Evolutionary conservation across 1,284 basidiomycete genomes (phyloP).

Genomic region (Rhodofomes roseus): DNA sequence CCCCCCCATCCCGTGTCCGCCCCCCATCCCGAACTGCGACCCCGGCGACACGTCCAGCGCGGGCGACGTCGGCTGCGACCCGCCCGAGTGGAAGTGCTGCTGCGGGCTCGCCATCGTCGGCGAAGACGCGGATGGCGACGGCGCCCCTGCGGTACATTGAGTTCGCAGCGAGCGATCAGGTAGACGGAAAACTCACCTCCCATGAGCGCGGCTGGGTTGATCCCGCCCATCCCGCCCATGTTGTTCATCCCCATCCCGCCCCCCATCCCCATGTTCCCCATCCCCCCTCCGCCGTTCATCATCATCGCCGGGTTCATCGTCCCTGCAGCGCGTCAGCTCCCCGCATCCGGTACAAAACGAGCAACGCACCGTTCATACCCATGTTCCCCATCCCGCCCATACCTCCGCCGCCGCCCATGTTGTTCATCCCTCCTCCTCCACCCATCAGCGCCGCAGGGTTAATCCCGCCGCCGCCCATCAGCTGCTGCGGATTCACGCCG

Average conservation of each 20-base stretch:
- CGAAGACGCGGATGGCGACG: neutral
- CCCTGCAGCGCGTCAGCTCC: neutral
- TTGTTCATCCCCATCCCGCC: conserved; percentile 9
- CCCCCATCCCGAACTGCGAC: conserved; percentile 3
- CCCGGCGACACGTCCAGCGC: neutral
- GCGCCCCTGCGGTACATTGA: neutral
- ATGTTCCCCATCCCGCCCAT: conserved; percentile 15
- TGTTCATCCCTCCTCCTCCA: conserved; percentile 10
- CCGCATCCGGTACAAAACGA: neutral
- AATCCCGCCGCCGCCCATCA: conserved; percentile 13
- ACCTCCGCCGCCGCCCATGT: conserved; percentile 4
- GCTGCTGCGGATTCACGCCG: neutral
- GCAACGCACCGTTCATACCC: conserved; percentile 1
- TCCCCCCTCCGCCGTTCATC: conserved; percentile 9
- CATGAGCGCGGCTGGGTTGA: conserved; percentile 16
- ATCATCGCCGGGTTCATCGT: conserved; percentile 11
- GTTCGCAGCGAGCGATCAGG: neutral
- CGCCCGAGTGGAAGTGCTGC: neutral
- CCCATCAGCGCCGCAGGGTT: conserved; percentile 9
- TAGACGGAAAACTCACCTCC: conserved; percentile 17
- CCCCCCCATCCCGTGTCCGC: neutral
- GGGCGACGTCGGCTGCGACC: neutral
- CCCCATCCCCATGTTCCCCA: conserved; percentile 4
- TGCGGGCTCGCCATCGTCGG: neutral
- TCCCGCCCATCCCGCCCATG: conserved; percentile 11